Base-by-base conservation (phyloP, 176 grass and related monocot genomes). In the Carex kokanica region DNA sequence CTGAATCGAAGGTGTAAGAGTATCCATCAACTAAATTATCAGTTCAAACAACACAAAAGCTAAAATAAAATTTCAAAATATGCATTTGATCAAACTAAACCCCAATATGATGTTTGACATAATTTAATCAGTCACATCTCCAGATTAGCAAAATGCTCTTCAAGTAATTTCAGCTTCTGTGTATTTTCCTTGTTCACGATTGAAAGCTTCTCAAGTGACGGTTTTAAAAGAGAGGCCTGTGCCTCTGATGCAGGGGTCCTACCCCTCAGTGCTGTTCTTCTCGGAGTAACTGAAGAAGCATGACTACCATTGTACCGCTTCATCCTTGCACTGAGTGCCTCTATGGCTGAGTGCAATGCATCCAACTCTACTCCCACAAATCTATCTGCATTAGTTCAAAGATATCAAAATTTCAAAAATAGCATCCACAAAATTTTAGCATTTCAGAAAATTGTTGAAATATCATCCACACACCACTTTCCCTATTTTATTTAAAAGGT, bases 341-440 rank as follows among this genome's bases (percentile, higher is more conserved):
- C 80, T 82, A 99, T 93, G 36, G 91, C 83, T 56, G 93, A 91
- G 52, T 83, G 86, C 60, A 93, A 83, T 27, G 96, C 96, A 17
- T 94, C 93, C 78, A 95, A 88, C 80, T 99, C 96, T 43, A 99
- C 88, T 52, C 90, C 83, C 12, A 82, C 86, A 71, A 93, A 91
- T 74, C 96, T 90, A 85, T 91, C 96, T 95, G 93, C 70, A 86
- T 61, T 15, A 29, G 23, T 31, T 17, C 47, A 77, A 69, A 53
- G 5, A 77, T 31, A 77, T 55, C 23, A 77, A 53, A 55, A 77
- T 32, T 55, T 45, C 2, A 21, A 21, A n/a, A 77, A 17, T 8
- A 77, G 23, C 12, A 31, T 54, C 51, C 56, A 74, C 20, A 52
- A 49, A 18, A 6, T 52, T 72, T 73, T 73, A 73, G 9, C 69